Percentiles rank a stretch among this genome's conserved stretches.
phyloP scores from a whole-genome alignment of 495 filamentous ascomycete genomes.

The Neurospora sp. region DNA sequence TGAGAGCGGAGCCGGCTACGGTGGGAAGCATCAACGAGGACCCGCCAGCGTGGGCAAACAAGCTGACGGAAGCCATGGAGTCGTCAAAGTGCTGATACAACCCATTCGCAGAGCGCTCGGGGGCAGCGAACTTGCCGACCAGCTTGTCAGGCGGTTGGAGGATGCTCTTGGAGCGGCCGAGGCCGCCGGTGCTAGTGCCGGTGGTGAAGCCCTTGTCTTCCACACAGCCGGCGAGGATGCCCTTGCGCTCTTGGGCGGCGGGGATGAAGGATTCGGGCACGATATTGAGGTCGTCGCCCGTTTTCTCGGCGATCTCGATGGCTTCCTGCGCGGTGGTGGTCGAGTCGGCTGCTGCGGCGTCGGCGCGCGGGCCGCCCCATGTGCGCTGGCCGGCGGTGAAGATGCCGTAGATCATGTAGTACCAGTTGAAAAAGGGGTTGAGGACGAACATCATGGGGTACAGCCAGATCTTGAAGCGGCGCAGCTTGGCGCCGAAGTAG shows the following conservation, averaged over 20 bases:
- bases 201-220: conserved; percentile 17
- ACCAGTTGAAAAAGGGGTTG: conserved; percentile 98
- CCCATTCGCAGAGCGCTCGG: conserved; percentile 49
- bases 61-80: conserved; percentile 41
- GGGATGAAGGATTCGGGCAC: conserved; percentile 83
- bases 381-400: conserved; percentile 94
- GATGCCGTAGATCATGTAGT: conserved; percentile 82
- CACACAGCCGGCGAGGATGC: conserved; percentile 18
- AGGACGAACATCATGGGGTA: conserved; percentile 94
- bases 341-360: conserved; percentile 75
- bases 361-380: conserved; percentile 91
- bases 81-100: conserved; percentile 55
- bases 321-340: conserved; percentile 74
- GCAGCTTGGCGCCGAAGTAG: conserved; percentile 82
- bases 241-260: conserved; percentile 42
- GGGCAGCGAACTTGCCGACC: conserved; percentile 60
- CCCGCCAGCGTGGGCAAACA: not conserved
- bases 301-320: conserved; percentile 65
- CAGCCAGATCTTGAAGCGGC: conserved; percentile 84
- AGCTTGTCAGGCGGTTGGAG: conserved; percentile 64
- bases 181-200: not conserved
- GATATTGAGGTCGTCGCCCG: conserved; percentile 86
- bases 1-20: not conserved
- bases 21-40: not conserved
- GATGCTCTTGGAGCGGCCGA: conserved; percentile 35